Conservation (phyloP, 78 protist species). For the Parvularia atlantis region DNA sequence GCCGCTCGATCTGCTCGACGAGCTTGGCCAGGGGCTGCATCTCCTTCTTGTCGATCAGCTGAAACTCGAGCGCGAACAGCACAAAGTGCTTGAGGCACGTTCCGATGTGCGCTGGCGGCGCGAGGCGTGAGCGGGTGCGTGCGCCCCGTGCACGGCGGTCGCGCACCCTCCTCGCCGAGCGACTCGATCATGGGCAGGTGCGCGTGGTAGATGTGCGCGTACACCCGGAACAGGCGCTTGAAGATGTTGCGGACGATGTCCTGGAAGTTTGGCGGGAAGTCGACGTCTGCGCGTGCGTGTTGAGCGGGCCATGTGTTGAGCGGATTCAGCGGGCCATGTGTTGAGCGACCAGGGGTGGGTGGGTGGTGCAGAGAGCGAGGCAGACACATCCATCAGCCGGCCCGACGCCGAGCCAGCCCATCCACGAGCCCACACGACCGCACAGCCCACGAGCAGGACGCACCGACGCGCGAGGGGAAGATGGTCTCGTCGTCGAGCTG, state of each 20-base stretch:
- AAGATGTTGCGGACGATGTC: slow-evolving; percentile 70
- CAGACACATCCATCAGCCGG: too few species aligned
- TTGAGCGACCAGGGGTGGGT: too few species aligned
- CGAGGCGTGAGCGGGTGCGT: too few species aligned
- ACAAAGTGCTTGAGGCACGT: slow-evolving; percentile 61
- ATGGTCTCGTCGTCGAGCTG: slow-evolving; percentile 84
- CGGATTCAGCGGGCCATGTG: too few species aligned
- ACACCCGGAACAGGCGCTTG: slow-evolving; percentile 82
- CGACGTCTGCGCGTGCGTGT: slow-evolving; percentile 41
- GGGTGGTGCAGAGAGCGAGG: too few species aligned
- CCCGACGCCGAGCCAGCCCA: too few species aligned
- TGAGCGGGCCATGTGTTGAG: too few species aligned
- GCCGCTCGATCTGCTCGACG: too few species aligned
- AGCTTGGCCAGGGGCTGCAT: slow-evolving; percentile 58
- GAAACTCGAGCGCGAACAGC: slow-evolving; percentile 66
- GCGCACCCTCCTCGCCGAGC: slow-evolving; percentile 49
- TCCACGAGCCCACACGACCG: neutral
- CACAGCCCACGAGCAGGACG: too few species aligned
- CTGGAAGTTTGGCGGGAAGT: slow-evolving; percentile 85
- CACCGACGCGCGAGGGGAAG: slow-evolving; percentile 79
- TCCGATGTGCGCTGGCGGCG: slow-evolving; percentile 61
- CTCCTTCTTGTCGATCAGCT: slow-evolving; percentile 65
- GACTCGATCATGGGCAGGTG: slow-evolving; percentile 69
- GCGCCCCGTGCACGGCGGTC: too few species aligned
- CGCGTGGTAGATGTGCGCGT: slow-evolving; percentile 92